Evolutionary conservation across 169 alveolate species (phyloP).

Genomic region (Toxoplasma gondii): DNA sequence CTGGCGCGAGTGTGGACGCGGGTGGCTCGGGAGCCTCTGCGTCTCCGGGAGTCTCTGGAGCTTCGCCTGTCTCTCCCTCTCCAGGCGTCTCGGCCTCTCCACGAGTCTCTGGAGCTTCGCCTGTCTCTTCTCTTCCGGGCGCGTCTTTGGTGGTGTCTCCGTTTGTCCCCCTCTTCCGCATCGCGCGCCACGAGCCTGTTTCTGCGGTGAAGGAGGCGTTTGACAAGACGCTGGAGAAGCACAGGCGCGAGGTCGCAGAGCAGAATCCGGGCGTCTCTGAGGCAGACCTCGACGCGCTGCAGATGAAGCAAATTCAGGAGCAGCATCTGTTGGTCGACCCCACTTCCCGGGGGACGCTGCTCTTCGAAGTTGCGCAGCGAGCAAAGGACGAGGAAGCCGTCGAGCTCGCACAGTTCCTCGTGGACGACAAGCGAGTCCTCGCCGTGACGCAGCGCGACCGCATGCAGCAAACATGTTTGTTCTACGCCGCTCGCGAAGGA

Average conservation of each 20-base stretch:
- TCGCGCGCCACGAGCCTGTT: slow-evolving; percentile 42
- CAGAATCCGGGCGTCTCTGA: not conserved
- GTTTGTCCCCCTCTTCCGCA: not conserved
- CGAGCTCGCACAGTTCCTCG: slow-evolving; percentile 82
- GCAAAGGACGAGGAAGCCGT: slow-evolving; percentile 86
- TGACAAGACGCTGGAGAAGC: not conserved
- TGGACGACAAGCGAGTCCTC: slow-evolving; percentile 81
- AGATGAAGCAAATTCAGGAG: slow-evolving; percentile 28
- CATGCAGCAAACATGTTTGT: slow-evolving; percentile 90
- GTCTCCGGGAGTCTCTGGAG: not conserved
- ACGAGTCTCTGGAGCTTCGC: not conserved
- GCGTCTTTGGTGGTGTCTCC: not conserved
- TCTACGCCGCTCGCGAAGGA: slow-evolving; percentile 95
- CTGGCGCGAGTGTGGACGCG: not conserved
- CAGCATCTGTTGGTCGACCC: slow-evolving; percentile 31
- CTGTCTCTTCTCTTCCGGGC: not conserved
- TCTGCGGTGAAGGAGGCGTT: not conserved
- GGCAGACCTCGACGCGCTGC: slow-evolving; percentile 23
- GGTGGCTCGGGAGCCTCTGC: not conserved
- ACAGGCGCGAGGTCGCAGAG: slow-evolving; percentile 29
- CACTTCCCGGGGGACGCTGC: slow-evolving; percentile 75
- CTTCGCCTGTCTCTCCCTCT: not conserved
- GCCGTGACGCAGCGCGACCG: slow-evolving; percentile 84
- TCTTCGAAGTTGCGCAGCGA: slow-evolving; percentile 87
- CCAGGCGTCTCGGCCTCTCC: not conserved